Base-by-base conservation (phyloP, 2,329 filamentous ascomycete species). In the Fusarium neocosmosporiellum region DNA sequence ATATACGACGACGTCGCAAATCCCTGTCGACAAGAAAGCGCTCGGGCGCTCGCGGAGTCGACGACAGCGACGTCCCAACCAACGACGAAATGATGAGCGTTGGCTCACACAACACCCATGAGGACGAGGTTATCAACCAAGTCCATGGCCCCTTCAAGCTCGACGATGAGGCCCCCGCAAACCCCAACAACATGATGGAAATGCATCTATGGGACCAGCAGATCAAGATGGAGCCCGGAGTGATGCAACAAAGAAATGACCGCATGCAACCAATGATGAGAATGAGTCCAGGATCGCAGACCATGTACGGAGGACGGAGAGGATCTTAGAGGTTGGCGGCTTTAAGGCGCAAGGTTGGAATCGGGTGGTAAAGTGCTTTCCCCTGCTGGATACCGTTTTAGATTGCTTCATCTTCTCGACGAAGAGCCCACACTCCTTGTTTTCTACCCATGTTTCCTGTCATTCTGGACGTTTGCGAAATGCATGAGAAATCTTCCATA, bases 71-170 rank as follows among this genome's bases (percentile, higher is more conserved):
- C 7, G 70, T 82, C 46, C 57, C 71, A 1, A 20, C 71, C 39
- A 86, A 84, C 61, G 78, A 87, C 57, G 85, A 87, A 63, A 82
- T 86, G 71, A 81, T 81, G 59, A 78, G 73, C 43, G 53, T 79
- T 27, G 76, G 76, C 53, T 78, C 82, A 16, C 84, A 83, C 57
- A 78, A 80, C 54, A 75, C 73, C 16, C 73, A 79, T 18, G 80
- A 81, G 37, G 80, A 83, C 54, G 80, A 81, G 2, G 75, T 83
- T n/a, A 80, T 83, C 57, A 78, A 79, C 59, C 80, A 83, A 59
- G 80, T 81, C 18, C 75, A 77, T 54, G 61, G 61, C 33, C 65
- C 73, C 62, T 60, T 75, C 53, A 78, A 77, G 55, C 75, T 76
- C 69, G 77, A 81, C 33, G 75, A 80, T 10, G 75, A 75, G 33